These are phyloP conservation scores for Epichloe coenophiala DNA, from an alignment of 2,329 filamentous ascomycete genomes.

Conservation along the genomic window DNA sequence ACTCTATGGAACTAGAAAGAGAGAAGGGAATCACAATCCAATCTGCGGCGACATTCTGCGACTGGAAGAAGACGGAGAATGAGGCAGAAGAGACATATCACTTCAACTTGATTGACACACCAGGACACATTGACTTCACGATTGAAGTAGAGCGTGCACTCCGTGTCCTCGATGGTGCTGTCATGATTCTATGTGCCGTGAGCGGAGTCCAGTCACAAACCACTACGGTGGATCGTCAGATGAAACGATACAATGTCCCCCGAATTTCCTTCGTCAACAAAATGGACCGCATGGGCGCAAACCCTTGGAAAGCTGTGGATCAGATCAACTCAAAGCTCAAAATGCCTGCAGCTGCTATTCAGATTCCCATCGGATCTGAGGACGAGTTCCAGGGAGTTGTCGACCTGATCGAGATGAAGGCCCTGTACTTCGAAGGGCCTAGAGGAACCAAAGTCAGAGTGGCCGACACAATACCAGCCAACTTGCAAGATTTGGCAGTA, in stretches of 20 bases:
- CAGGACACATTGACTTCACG: slow-evolving; percentile 97
- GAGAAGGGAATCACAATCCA: slow-evolving; percentile 99
- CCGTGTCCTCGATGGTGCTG: slow-evolving; percentile 86
- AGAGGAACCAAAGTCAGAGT: slow-evolving; percentile 65
- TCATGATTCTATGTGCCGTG: slow-evolving; percentile 97
- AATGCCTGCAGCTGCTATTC: slow-evolving; percentile 81
- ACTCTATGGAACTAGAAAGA: slow-evolving; percentile 96
- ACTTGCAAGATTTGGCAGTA: slow-evolving; percentile 59
- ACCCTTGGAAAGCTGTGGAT: slow-evolving; percentile 93
- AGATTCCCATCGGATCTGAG: slow-evolving; percentile 87
- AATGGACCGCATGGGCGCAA: slow-evolving; percentile 98
- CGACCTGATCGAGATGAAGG: slow-evolving; percentile 82
- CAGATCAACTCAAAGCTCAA: slow-evolving; percentile 96
- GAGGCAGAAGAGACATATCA: slow-evolving; percentile 86
- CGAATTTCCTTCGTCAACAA: slow-evolving; percentile 97
- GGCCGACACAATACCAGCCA: slow-evolving; percentile 69
- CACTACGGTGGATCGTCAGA: slow-evolving; percentile 95
- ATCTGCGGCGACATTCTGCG: slow-evolving; percentile 92
- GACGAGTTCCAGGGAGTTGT: slow-evolving; percentile 88
- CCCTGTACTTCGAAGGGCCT: slow-evolving; percentile 80
- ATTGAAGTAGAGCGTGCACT: slow-evolving; percentile 96
- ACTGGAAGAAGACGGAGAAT: slow-evolving; percentile 82
- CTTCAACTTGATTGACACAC: slow-evolving; percentile 96
- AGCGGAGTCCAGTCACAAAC: slow-evolving; percentile 96
- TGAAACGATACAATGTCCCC: slow-evolving; percentile 95